Evolutionary conservation across 345 rosid genomes (phyloP).

Genomic region (Acer negundo): DNA sequence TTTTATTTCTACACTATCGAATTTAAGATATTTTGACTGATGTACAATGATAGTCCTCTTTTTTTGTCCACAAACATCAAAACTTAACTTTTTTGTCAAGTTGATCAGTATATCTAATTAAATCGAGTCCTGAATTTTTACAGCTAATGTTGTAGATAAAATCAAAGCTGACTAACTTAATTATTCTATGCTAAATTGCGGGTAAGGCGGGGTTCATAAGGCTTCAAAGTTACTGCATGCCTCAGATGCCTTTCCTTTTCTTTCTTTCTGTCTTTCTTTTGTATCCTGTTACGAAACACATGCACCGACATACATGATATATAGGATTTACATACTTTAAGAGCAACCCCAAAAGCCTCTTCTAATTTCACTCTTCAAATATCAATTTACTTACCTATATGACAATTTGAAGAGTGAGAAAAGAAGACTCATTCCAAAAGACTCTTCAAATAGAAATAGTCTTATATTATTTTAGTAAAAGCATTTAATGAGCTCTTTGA

Average conservation of each 20-base stretch:
- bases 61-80: background rate
- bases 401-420: no score
- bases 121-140: background rate
- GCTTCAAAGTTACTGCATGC: background rate
- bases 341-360: no score
- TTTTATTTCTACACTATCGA: background rate
- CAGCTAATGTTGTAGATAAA: background rate
- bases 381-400: no score
- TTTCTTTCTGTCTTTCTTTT: background rate
- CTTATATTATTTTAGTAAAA: no score
- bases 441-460: no score
- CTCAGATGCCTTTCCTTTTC: background rate
- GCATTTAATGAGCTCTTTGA: no score
- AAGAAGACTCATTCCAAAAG: no score
- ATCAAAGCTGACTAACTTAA: background rate
- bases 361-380: no score
- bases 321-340: constrained; percentile 3
- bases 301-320: background rate
- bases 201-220: background rate
- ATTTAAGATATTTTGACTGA: background rate
- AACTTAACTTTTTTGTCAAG: background rate
- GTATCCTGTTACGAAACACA: background rate
- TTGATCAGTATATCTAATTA: background rate
- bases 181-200: background rate
- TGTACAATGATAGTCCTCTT: background rate